A percentile compares a stretch with the other conserved stretches of the same genome.
These are phyloP conservation scores for Tephrocybe sp. DNA, from an alignment of 768 basidiomycete species.

Conservation along the genomic window DNA sequence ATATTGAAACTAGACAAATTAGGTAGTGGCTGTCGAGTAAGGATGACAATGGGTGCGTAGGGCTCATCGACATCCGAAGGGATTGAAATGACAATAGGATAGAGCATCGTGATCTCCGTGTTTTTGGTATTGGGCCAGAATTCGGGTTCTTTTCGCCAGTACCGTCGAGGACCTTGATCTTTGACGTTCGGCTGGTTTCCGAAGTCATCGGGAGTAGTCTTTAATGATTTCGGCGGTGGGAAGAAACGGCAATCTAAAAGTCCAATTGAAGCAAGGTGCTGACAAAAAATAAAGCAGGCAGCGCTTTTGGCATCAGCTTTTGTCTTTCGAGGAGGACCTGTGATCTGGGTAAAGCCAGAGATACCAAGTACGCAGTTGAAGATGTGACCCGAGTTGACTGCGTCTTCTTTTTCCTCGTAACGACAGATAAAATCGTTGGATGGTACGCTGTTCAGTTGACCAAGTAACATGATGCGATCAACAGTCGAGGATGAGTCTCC, in stretches of 20 bases:
- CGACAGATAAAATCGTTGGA: slow-evolving; percentile 35
- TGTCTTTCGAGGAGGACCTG: slow-evolving; percentile 45
- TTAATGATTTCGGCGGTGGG: slow-evolving; percentile 24
- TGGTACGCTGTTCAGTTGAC: slow-evolving; percentile 11
- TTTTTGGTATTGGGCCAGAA: slow-evolving; percentile 60
- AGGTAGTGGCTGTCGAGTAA: slow-evolving; percentile 71
- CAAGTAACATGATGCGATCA: slow-evolving; percentile 46
- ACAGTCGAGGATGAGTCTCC: slow-evolving; percentile 58
- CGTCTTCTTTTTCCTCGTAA: slow-evolving; percentile 35
- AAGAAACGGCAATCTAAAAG: slow-evolving; percentile 53
- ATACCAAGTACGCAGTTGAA: slow-evolving; percentile 53
- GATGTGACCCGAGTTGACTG: slow-evolving; percentile 21
- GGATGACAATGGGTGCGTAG: slow-evolving; percentile 61
- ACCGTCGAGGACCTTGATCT: slow-evolving; percentile 47
- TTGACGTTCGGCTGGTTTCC: slow-evolving; percentile 21
- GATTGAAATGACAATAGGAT: slow-evolving; percentile 54
- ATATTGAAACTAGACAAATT: slow-evolving; percentile 53
- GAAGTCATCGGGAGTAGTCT: slow-evolving; percentile 15
- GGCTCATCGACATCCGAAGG: slow-evolving; percentile 29
- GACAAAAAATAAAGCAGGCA: slow-evolving; percentile 60
- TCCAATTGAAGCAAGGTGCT: slow-evolving; percentile 47
- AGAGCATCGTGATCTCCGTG: slow-evolving; percentile 37
- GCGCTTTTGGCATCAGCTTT: slow-evolving; percentile 55
- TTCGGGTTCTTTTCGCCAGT: slow-evolving; percentile 56
- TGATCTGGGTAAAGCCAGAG: slow-evolving; percentile 38